Conservation (phyloP, 768 basidiomycete genomes). For the Mycena sanguinolenta region DNA sequence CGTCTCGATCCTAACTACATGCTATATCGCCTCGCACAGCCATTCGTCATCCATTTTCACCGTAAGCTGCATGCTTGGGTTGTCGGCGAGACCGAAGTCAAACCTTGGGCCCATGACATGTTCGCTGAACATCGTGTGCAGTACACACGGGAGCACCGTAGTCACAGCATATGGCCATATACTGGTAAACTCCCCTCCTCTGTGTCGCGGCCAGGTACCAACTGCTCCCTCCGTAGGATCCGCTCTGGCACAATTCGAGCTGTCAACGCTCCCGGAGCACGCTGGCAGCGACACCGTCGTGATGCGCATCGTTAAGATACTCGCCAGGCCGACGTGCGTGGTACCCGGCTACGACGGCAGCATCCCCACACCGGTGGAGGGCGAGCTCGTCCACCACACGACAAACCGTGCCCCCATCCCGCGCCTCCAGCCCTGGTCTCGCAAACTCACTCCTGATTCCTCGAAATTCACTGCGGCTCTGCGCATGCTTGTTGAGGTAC, state of each 20-base stretch:
- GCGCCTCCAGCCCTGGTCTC: conserved; percentile 23
- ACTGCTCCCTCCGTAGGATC: conserved; percentile 8
- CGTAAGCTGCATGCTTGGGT: no score
- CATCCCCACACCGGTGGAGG: conserved; percentile 27
- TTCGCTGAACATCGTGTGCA: conserved; percentile 22
- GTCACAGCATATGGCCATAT: conserved; percentile 18
- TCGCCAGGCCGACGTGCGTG: conserved; percentile 24
- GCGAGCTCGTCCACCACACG: conserved; percentile 22
- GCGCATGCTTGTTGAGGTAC: conserved; percentile 27
- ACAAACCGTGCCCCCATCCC: conserved; percentile 15
- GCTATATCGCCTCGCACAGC: conserved; percentile 10
- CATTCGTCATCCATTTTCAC: conserved; percentile 24
- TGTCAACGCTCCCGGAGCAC: conserved; percentile 37
- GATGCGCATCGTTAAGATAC: conserved; percentile 44
- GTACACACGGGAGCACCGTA: no score
- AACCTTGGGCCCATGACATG: conserved; percentile 17
- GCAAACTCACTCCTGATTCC: not conserved
- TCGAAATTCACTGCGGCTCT: conserved; percentile 19
- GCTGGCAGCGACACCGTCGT: conserved; percentile 46
- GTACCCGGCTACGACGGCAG: conserved; percentile 30
- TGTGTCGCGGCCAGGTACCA: not conserved
- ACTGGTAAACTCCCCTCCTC: not conserved
- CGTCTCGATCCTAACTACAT: conserved; percentile 15
- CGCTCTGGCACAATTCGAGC: conserved; percentile 34
- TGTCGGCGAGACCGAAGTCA: not conserved